A percentile compares a stretch with the other conserved stretches of the same genome.
phyloP scores from a whole-genome alignment of 768 basidiomycete species.

The Leccinum variicolor region DNA sequence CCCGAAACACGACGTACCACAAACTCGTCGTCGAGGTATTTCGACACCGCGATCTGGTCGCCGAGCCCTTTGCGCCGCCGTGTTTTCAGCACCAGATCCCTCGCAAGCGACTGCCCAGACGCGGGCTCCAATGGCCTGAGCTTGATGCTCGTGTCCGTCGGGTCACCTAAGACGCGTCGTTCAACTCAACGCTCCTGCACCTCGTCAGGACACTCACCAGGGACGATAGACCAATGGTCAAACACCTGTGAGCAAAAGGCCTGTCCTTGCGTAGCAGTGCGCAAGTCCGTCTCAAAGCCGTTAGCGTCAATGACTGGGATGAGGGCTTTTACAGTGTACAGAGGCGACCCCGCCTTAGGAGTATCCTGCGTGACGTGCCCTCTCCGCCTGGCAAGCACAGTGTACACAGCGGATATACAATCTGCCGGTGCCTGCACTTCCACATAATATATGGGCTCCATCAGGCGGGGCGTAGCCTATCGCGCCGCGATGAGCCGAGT shows the following conservation, averaged over 20 bases:
- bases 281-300: constrained; percentile 96
- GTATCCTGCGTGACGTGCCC: constrained; percentile 99
- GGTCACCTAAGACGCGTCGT: constrained; percentile 64
- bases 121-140: constrained; percentile 96
- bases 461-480: constrained; percentile 89
- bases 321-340: constrained; percentile 97
- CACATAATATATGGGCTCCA: constrained; percentile 98
- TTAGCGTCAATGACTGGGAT: constrained; percentile 99
- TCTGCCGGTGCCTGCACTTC: constrained; percentile 99
- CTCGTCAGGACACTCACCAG: constrained; percentile 52
- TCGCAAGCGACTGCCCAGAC: constrained; percentile 89
- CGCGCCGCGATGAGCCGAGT: not conserved
- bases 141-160: constrained; percentile 95
- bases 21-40: constrained; percentile 97
- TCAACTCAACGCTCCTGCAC: not conserved
- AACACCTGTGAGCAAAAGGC: constrained; percentile 98
- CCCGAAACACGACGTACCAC: constrained; percentile 51
- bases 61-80: constrained; percentile 94
- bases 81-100: constrained; percentile 95
- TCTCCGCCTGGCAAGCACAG: constrained; percentile 94
- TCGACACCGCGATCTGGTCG: constrained; percentile 95
- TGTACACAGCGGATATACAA: constrained; percentile 98
- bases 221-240: constrained; percentile 99
- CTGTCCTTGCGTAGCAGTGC: constrained; percentile 97
- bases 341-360: constrained; percentile 94